phyloP scores from a whole-genome alignment of 208 protist species.

The Vickermania ingenoplastis region DNA sequence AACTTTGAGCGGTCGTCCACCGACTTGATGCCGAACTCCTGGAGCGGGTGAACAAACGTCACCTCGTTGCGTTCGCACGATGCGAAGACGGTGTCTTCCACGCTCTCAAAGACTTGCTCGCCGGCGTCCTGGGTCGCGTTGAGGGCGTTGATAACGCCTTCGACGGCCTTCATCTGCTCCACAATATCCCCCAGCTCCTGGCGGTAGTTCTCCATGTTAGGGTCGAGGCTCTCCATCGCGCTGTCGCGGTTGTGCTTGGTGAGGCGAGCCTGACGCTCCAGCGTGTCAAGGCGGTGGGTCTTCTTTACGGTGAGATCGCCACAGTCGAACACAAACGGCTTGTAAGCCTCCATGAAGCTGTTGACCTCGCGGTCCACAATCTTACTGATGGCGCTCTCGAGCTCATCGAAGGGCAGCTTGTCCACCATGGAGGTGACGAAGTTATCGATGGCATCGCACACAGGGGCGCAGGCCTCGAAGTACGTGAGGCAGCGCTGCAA shows the following conservation, averaged over 20 bases:
- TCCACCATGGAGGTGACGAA: constrained; percentile 51
- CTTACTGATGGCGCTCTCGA: constrained; percentile 24
- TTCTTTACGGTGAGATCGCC: constrained; percentile 80
- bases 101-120: constrained; percentile 70
- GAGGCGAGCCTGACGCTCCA: constrained; percentile 75
- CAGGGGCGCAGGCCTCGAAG: constrained; percentile 32
- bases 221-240: constrained; percentile 80
- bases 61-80: constrained; percentile 28
- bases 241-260: constrained; percentile 70
- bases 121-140: constrained; percentile 73
- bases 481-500: constrained; percentile 57
- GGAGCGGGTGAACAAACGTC: constrained; percentile 66
- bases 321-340: constrained; percentile 51
- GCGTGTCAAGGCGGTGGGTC: constrained; percentile 74
- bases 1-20: constrained; percentile 60
- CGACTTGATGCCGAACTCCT: constrained; percentile 60
- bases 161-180: constrained; percentile 58
- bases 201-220: constrained; percentile 63
- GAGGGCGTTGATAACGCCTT: constrained; percentile 71
- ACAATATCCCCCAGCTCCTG: constrained; percentile 53
- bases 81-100: constrained; percentile 39
- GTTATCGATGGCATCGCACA: constrained; percentile 34
- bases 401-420: constrained; percentile 30
- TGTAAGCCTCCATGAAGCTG: constrained; percentile 53
- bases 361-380: constrained; percentile 41